Base-by-base conservation (phyloP, 2,329 filamentous ascomycete species). In the Pyrenochaeta sp. region DNA sequence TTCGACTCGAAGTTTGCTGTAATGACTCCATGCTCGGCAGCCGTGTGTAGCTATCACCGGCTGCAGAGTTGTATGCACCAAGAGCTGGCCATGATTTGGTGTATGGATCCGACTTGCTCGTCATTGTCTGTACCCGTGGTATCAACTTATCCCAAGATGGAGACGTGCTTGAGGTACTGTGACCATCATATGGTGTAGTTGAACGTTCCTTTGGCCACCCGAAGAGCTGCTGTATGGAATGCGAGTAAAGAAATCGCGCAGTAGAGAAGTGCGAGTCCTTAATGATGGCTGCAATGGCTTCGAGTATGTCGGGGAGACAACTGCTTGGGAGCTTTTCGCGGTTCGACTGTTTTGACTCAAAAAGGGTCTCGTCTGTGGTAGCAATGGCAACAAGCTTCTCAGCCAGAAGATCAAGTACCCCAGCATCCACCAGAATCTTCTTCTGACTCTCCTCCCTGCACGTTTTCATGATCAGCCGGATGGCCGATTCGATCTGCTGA, bases 181-280 rank as follows among this genome's bases (percentile, higher is more conserved):
- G 51, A 18, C 44, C 56, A 14, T 73, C 68, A 20, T 63, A 69
- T 21, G 55, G 40, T 27, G 55, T 45, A 23, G 63, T 42, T 9
- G 56, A 45, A 36, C 52, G 56, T 31, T 67, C 62, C 45, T 73
- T 74, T 4, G 67, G 64, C 62, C 67, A 68, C 12, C 63, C 67
- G 39, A 75, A 75, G 21, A 71, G 60, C 47, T 66, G 61, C 42
- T 71, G 71, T 49, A 77, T 74, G 14, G 72, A 64, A n/a, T 74
- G 70, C 5, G 78, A 78, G 49, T 81, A 78, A 17, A 81, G 64
- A 41, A 82, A 75, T 12, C 91, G 85, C 60, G 88, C 88, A 9
- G 91, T 88, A 49, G 92, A 86, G 74, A 89, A 90, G 62, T 88
- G 89, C 0, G 94, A 97, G 65, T 91, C 86, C 56, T 87, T 85